These are phyloP conservation scores for Eustoma russellianum DNA, from an alignment of 257 asterid species.

Conservation along the genomic window DNA sequence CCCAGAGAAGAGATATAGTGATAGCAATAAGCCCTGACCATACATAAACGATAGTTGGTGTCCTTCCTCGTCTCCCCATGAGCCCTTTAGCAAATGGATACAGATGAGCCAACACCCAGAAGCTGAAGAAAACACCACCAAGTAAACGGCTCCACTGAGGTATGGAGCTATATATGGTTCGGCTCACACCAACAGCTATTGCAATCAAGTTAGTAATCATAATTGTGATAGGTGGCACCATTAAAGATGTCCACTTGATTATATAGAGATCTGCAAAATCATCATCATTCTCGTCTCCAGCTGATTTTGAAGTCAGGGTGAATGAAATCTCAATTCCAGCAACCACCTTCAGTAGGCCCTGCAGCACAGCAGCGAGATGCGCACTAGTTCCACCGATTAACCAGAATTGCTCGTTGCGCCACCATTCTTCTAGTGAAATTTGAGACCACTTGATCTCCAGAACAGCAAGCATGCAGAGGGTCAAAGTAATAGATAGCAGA, in stretches of 20 bases:
- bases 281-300: constrained; percentile 59
- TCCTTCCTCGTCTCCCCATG: constrained; percentile 78
- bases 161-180: constrained; percentile 68
- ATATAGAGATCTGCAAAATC: constrained; percentile 61
- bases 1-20: constrained; percentile 72
- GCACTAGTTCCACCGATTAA: constrained; percentile 86
- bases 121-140: constrained; percentile 87
- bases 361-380: constrained; percentile 80
- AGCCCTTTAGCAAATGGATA: constrained; percentile 79
- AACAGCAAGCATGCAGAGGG: constrained; percentile 52
- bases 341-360: constrained; percentile 70
- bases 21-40: constrained; percentile 89
- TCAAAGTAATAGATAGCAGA: constrained; percentile 57
- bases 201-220: constrained; percentile 73
- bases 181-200: constrained; percentile 66
- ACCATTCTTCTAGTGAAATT: constrained; percentile 71
- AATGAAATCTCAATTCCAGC: constrained; percentile 86
- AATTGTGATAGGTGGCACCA: constrained; percentile 69
- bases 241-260: constrained; percentile 58
- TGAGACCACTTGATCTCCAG: constrained; percentile 89
- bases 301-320: constrained; percentile 68
- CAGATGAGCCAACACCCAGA: constrained; percentile 80
- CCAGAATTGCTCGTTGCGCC: constrained; percentile 93
- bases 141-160: constrained; percentile 86
- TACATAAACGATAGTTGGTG: constrained; percentile 74